Percentiles rank a stretch among this genome's conserved stretches.
These are phyloP conservation scores for Colletotrichum godetiae DNA, from an alignment of 2,329 filamentous ascomycete genomes.

Conservation along the genomic window DNA sequence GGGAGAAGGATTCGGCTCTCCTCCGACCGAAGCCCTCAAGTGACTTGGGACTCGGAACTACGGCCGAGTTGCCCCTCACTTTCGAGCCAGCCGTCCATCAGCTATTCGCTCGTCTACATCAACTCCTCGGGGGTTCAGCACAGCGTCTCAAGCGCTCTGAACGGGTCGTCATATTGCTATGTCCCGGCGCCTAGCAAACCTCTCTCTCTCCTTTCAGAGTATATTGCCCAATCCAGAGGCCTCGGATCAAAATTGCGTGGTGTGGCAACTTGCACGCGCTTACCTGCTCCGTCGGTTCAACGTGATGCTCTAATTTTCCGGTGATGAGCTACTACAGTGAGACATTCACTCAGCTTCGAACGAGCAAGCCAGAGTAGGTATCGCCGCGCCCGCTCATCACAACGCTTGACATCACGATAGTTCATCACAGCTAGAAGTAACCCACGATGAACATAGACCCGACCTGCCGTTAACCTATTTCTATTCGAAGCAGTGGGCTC, in stretches of 20 bases:
- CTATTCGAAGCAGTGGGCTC: neutral
- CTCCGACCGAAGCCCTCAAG: conserved; percentile 4
- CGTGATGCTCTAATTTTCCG: neutral
- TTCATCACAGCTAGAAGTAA: neutral
- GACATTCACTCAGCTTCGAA: conserved; percentile 4
- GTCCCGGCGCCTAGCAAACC: conserved; percentile 8
- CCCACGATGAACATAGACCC: neutral
- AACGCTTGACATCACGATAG: neutral
- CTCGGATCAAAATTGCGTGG: conserved; percentile 4
- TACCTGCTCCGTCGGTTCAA: conserved; percentile 6
- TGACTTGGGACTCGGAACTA: conserved; percentile 19
- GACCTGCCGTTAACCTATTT: neutral
- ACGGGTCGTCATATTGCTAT: conserved; percentile 21
- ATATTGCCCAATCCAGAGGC: conserved; percentile 17
- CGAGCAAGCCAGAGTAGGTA: neutral
- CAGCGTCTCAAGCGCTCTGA: conserved; percentile 19
- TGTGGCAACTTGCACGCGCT: neutral
- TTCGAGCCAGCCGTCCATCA: conserved; percentile 6
- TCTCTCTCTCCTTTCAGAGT: conserved; percentile 12
- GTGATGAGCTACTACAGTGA: neutral
- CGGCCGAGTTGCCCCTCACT: conserved; percentile 9
- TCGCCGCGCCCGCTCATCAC: neutral
- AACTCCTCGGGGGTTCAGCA: neutral
- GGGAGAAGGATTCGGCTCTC: neutral
- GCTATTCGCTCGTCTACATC: conserved; percentile 6